Base-by-base conservation (phyloP, 192 early-diverging fungal genomes). In the Linnemannia zychae region DNA sequence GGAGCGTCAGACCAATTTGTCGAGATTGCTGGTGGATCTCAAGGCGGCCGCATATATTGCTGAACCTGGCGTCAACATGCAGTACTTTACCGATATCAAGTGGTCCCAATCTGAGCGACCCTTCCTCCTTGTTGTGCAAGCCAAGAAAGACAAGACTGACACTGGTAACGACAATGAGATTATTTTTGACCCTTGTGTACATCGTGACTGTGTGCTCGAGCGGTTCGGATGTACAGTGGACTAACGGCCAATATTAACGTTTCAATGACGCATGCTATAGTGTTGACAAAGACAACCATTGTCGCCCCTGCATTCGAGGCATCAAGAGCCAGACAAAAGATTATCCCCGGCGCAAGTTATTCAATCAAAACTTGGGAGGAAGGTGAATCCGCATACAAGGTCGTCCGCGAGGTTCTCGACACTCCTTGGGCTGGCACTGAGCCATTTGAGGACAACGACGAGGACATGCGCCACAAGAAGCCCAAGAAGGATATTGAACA, bases 301-400 rank as follows among this genome's bases (percentile, higher is more conserved):
- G 84, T 91, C 38, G 79, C 84, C 3, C 90, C 90, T 20, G 80
- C 78, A 37, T 91, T 91, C 78, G 90, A 91, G 71, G 90, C 83
- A n/a, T 83, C 87, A 3, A 82, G 90, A 33, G 90, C 90, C 7
- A 60, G 76, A 13, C 86, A 88, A 49, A 44, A 36, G 1, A 22
- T 91, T 47, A 36, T 47, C 28, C 87, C 73, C 16, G 78, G 47
- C 71, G 80, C 74, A 15, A 46, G 4, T 20, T 85, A 76, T 71
- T 81, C 48, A 67, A 88, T 85, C 70, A 79, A 49, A 74, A 85
- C 83, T 3, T 91, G 90, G 90, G 70, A 88, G n/a, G 90, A 91
- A 69, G 76, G 87, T 22, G 77, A 46, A 11, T 91, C 90, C 18
- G 87, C 90, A 4, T 91, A 88, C 79, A 87, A 89, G 36, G 76